Percentiles rank a stretch among this genome's conserved stretches.
Evolutionary conservation across 345 rosid genomes (phyloP).

Genomic region (Hibiscus mutabilis): DNA sequence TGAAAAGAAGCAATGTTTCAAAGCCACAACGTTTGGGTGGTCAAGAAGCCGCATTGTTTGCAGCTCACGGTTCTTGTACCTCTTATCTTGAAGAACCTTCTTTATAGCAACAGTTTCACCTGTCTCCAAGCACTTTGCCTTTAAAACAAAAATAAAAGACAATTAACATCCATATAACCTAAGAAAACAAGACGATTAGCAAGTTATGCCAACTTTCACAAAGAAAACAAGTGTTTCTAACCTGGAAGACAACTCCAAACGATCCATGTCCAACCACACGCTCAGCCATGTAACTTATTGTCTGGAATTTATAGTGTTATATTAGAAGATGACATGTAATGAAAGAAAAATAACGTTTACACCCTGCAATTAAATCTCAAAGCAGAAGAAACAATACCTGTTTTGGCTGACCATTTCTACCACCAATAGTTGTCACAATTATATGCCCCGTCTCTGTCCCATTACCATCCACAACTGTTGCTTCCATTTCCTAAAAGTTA

Average conservation of each 20-base stretch:
- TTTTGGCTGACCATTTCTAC: constrained; percentile 92
- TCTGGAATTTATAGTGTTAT: constrained; percentile 35
- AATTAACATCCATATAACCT: neutral
- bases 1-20: constrained; percentile 97
- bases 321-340: neutral
- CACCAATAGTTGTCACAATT: constrained; percentile 93
- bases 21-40: constrained; percentile 80
- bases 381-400: constrained; percentile 41
- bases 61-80: constrained; percentile 96
- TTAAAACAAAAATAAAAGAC: neutral
- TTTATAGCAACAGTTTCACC: constrained; percentile 95
- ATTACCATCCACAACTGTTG: constrained; percentile 75
- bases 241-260: constrained; percentile 98
- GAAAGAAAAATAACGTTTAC: neutral
- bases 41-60: constrained; percentile 98
- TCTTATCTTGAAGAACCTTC: constrained; percentile 91
- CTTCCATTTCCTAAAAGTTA: constrained; percentile 81
- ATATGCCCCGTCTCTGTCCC: constrained; percentile 94
- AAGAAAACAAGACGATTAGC: neutral
- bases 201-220: neutral
- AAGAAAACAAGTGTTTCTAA: constrained; percentile 17
- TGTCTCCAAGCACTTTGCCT: constrained; percentile 96
- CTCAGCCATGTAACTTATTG: constrained; percentile 98
- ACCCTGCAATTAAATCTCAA: neutral
- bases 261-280: constrained; percentile 98